Evolutionary conservation across 2,329 filamentous ascomycete species (phyloP), one percentile per base, ranked within the genome.

Genomic region (Aspergillus glaucus): DNA sequence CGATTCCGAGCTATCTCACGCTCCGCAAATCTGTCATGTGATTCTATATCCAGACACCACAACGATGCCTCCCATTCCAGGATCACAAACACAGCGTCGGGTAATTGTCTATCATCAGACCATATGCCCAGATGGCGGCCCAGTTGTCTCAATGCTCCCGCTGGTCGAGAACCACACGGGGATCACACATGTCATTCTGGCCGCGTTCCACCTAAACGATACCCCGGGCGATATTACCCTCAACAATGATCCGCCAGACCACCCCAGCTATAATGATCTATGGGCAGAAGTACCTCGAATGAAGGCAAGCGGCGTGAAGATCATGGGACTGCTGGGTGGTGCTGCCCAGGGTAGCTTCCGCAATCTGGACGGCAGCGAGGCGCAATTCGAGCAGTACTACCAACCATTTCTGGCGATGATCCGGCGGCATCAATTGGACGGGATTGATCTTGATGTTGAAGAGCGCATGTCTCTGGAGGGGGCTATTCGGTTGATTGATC

Each of bases 271-370:
- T 68, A 73, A 80, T 28, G 81, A 81, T 1, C 76, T 95, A 32
- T 96, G 90, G 89, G 79, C 79, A 19, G 91, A 96, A 67, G 80
- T 88, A 7, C 77, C 79, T 6, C 74, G 83, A 54, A 72, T 95
- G 5, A 86, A 93, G 65, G 79, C 79, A 2, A 77, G 78, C 6
- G 89, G 89, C 39, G 77, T 95, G 54, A 89, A 86, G 59, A 82
- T 95, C 10, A 77, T 95, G 64, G 88, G 82, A 47, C 93, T 96
- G 87, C 75, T 95, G 1, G 91, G 91, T 36, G 91, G 91, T 14
- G 89, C 90, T 2, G 89, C 88, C 0, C 78, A 79, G 50, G 91
- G 90, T 9, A 86, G 82, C 10, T 95, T 80, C 63, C 71, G 75
- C 44, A 75, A 80, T 48, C 72, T 84, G 3, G 80, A 85, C 60